A percentile compares a stretch with the other conserved stretches of the same genome.
phyloP scores from a whole-genome alignment of 352 stramenopile species.

The Phytophthora sojae region DNA sequence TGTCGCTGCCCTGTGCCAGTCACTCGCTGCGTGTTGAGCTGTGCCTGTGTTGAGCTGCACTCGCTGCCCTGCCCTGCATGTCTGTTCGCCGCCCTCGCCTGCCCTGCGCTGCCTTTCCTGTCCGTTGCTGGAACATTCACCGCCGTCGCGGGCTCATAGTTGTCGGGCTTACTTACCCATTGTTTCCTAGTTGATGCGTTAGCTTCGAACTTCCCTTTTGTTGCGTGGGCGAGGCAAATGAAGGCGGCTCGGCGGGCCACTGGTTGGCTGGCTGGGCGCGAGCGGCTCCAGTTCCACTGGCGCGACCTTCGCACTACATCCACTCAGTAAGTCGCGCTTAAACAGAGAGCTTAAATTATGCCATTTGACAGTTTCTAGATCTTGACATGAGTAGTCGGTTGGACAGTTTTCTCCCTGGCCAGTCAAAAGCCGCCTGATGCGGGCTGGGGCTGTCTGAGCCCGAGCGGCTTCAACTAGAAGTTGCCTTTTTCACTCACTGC shows the following conservation, averaged over 20 bases:
- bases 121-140: neutral
- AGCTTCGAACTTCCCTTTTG: conserved; percentile 80
- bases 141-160: neutral
- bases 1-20: neutral
- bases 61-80: too few species aligned
- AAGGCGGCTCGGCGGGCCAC: conserved; percentile 30
- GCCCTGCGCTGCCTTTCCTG: neutral
- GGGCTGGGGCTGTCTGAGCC: conserved; percentile 6
- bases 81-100: neutral
- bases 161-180: conserved; percentile 54
- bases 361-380: too few species aligned
- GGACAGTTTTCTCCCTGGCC: conserved; percentile 20
- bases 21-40: neutral
- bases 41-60: too few species aligned
- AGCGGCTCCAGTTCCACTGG: conserved; percentile 3
- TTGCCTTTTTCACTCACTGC: conserved; percentile 18
- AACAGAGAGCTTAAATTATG: conserved; percentile 20
- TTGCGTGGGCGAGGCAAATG: conserved; percentile 42
- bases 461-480: neutral
- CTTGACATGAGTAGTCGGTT: too few species aligned
- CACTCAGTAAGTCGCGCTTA: neutral
- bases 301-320: conserved; percentile 39
- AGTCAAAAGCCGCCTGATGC: conserved; percentile 26
- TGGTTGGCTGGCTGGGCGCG: conserved; percentile 57
- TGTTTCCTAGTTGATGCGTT: conserved; percentile 70